Conservation (phyloP, 495 filamentous ascomycete species). For the Hyaloscypha finlandica region DNA sequence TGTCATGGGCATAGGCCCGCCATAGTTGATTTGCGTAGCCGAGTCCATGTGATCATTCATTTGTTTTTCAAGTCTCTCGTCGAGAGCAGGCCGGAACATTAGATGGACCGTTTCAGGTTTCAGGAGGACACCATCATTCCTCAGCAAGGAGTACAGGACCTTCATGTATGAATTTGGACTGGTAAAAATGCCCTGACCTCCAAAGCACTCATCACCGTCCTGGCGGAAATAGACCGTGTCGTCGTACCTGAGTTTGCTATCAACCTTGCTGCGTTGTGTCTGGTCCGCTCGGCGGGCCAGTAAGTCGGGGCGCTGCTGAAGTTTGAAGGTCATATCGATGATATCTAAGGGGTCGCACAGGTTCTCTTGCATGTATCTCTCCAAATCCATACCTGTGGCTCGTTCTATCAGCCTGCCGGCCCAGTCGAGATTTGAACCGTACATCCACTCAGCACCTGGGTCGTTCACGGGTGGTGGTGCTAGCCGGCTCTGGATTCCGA, state of each 20-base stretch:
- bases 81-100: constrained; percentile 41
- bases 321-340: constrained; percentile 53
- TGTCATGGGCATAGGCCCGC: no score
- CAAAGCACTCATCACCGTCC: constrained; percentile 28
- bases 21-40: no score
- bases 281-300: constrained; percentile 24
- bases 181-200: constrained; percentile 47
- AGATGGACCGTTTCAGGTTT: constrained; percentile 39
- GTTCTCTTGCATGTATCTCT: constrained; percentile 57
- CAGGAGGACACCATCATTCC: constrained; percentile 46
- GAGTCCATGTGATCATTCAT: no score
- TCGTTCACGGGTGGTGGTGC: constrained; percentile 45
- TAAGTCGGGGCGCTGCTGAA: constrained; percentile 37
- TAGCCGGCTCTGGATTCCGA: constrained; percentile 20
- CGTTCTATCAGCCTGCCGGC: constrained; percentile 55
- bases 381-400: constrained; percentile 47
- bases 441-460: constrained; percentile 52
- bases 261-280: constrained; percentile 30
- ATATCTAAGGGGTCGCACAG: constrained; percentile 59
- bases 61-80: no score
- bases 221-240: neutral
- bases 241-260: constrained; percentile 35
- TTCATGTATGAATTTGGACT: constrained; percentile 42
- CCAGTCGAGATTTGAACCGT: constrained; percentile 51
- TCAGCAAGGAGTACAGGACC: constrained; percentile 44